Conservation (phyloP, 305 asterid species). For the Striga hermonthica region DNA sequence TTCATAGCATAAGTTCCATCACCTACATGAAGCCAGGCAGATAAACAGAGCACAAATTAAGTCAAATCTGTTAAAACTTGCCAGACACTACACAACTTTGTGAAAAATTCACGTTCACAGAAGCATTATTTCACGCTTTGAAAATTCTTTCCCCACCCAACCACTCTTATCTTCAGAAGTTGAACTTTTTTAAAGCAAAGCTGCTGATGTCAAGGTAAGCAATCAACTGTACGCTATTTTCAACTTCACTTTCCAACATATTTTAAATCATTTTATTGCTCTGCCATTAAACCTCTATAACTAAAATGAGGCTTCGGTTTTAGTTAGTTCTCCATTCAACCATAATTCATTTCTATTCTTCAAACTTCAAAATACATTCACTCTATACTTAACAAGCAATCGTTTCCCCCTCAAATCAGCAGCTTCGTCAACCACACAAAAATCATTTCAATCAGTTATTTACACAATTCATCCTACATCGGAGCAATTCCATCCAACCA, state of each 20-base stretch:
- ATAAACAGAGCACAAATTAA: constrained; percentile 25
- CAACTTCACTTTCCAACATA: constrained; percentile 9
- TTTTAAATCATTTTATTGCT: background rate
- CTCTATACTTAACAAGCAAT: constrained; percentile 10
- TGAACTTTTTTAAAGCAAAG: constrained; percentile 6
- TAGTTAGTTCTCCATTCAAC: constrained; percentile 16
- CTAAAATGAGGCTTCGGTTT: background rate
- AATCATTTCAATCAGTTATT: background rate
- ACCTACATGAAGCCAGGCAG: constrained; percentile 45
- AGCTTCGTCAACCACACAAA: constrained; percentile 20
- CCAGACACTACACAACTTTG: background rate
- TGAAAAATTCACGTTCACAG: no score
- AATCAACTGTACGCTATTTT: constrained; percentile 2
- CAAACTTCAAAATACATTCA: background rate
- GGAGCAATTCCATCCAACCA: background rate
- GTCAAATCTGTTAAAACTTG: constrained; percentile 14
- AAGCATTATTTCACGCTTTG: background rate
- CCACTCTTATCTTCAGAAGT: background rate
- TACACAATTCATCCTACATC: constrained; percentile 4
- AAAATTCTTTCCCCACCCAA: background rate
- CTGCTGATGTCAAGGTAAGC: background rate
- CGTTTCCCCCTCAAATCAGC: constrained; percentile 12
- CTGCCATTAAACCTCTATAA: constrained; percentile 17
- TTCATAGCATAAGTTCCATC: constrained; percentile 99
- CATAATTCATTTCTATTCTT: background rate